Evolutionary conservation across 345 rosid genomes (phyloP), one percentile per base, ranked within the genome.

Genomic region (Nephelium lappaceum): DNA sequence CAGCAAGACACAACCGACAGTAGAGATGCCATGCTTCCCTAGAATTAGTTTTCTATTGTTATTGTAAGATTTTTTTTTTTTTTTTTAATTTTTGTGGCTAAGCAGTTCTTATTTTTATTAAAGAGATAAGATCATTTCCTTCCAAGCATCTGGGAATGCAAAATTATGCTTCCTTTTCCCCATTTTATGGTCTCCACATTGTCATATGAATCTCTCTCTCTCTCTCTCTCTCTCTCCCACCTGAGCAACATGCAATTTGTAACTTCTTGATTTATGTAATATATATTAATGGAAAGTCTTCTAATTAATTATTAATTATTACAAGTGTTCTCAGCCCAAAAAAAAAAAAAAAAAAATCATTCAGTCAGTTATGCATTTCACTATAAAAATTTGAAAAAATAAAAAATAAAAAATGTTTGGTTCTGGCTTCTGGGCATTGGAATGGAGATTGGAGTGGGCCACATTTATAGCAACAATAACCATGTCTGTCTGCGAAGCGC

Each of bases 111-210:
- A 31, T 69, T 74, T 70, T 72, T 51, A 23, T 45, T 73, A 5
- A 49, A 62, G 71, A 55, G 38, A 38, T 60, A 38, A 73, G 60
- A 45, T 24, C 24, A 63, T 69, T 74, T 78, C 86, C 78, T 64
- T 60, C 38, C 76, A 77, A 64, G 47, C 49, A 24, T 53, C 0
- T 31, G 82, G 77, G 81, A 77, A 73, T 43, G 47, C 27, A 61
- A 63, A 15, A 18, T 73, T 23, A 62, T 69, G 55, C 19, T 58
- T 51, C 36, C 19, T 23, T 31, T 55, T 11, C 57, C 41, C 36
- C 61, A 62, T 62, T 65, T 72, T 62, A 73, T 71, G 19, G 36
- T 6, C 47, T 69, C 42, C 68, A 4, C 14, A 41, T 23, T 64
- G 64, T 63, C 24, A 11, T 70, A 60, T 19, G 64, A 49, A 24